Conservation (phyloP, 768 basidiomycete species). For the Suillus clintonianus region DNA sequence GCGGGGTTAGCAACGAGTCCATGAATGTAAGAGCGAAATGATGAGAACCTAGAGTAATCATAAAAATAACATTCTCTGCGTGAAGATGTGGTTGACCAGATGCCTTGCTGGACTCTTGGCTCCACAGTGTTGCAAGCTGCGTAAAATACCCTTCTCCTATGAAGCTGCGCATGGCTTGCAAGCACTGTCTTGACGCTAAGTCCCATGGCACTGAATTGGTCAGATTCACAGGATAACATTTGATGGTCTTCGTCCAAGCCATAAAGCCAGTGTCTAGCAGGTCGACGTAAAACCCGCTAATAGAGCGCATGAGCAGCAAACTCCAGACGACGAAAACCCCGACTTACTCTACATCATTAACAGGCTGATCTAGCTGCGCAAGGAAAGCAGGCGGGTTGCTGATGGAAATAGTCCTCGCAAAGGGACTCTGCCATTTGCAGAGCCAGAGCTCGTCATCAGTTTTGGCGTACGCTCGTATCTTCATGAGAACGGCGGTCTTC, state of each 20-base stretch:
- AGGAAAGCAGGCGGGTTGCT: slow-evolving; percentile 53
- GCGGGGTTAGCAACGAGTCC: slow-evolving; percentile 37
- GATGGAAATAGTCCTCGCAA: slow-evolving; percentile 48
- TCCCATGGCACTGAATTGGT: slow-evolving; percentile 56
- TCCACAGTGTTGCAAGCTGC: slow-evolving; percentile 65
- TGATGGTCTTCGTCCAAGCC: slow-evolving; percentile 65
- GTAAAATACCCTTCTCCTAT: slow-evolving; percentile 58
- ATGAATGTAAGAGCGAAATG: slow-evolving; percentile 36
- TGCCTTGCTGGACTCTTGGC: slow-evolving; percentile 75
- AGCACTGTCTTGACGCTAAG: slow-evolving; percentile 43
- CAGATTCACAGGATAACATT: slow-evolving; percentile 52
- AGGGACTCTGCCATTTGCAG: slow-evolving; percentile 69
- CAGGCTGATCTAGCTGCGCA: slow-evolving; percentile 43
- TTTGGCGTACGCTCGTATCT: slow-evolving; percentile 72
- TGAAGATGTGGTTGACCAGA: slow-evolving; percentile 57
- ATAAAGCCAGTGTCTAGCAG: slow-evolving; percentile 79
- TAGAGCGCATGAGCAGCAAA: slow-evolving; percentile 4
- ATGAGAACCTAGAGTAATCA: slow-evolving; percentile 50
- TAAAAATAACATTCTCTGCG: slow-evolving; percentile 47
- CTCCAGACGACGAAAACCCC: background rate
- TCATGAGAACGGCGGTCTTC: slow-evolving; percentile 67
- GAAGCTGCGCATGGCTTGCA: slow-evolving; percentile 53
- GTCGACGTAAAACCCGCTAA: slow-evolving; percentile 63
- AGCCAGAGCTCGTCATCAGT: slow-evolving; percentile 70
- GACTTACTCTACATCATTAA: slow-evolving; percentile 38